Percentiles rank a stretch among this genome's conserved stretches.
Conservation (phyloP, 2,329 filamentous ascomycete species). For the Zopfia rhizophila region DNA sequence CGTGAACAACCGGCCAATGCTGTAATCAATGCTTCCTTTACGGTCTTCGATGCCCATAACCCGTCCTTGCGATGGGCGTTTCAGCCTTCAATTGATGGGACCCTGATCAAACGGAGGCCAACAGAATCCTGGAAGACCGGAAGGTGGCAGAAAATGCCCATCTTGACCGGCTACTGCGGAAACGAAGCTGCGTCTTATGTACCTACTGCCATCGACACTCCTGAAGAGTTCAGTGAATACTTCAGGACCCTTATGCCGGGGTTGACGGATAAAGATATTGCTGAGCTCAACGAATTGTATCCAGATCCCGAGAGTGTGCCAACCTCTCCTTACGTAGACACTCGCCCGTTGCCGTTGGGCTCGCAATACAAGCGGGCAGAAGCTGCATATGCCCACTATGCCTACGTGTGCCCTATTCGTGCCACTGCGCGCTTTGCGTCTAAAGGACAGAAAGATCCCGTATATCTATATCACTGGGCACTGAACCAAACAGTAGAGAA, state of each 20-base stretch:
- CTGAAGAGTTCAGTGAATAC: slow-evolving; percentile 67
- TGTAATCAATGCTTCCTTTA: slow-evolving; percentile 54
- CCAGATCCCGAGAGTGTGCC: slow-evolving; percentile 64
- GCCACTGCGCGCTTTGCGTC: slow-evolving; percentile 64
- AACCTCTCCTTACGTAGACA: slow-evolving; percentile 55
- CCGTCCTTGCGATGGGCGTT: slow-evolving; percentile 67
- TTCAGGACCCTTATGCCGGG: slow-evolving; percentile 70
- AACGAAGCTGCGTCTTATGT: slow-evolving; percentile 76
- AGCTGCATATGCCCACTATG: slow-evolving; percentile 71
- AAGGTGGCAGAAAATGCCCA: slow-evolving; percentile 66
- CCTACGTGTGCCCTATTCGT: slow-evolving; percentile 71
- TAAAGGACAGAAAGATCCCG: slow-evolving; percentile 42
- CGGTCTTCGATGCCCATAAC: slow-evolving; percentile 59
- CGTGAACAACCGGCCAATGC: slow-evolving; percentile 50
- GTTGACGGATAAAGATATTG: slow-evolving; percentile 63
- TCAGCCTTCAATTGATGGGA: slow-evolving; percentile 74
- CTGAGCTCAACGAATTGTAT: slow-evolving; percentile 68
- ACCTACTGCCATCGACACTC: slow-evolving; percentile 58
- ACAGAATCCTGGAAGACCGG: slow-evolving; percentile 67
- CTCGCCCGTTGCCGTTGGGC: slow-evolving; percentile 55
- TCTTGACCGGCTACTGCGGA: slow-evolving; percentile 76
- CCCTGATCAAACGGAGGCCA: slow-evolving; percentile 67
- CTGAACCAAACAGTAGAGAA: slow-evolving; percentile 54
- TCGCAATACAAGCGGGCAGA: slow-evolving; percentile 68
- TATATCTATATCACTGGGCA: slow-evolving; percentile 71